Percentiles rank a stretch among this genome's conserved stretches.
Conservation (phyloP, 768 basidiomycete genomes). For the Scleroderma bovista region DNA sequence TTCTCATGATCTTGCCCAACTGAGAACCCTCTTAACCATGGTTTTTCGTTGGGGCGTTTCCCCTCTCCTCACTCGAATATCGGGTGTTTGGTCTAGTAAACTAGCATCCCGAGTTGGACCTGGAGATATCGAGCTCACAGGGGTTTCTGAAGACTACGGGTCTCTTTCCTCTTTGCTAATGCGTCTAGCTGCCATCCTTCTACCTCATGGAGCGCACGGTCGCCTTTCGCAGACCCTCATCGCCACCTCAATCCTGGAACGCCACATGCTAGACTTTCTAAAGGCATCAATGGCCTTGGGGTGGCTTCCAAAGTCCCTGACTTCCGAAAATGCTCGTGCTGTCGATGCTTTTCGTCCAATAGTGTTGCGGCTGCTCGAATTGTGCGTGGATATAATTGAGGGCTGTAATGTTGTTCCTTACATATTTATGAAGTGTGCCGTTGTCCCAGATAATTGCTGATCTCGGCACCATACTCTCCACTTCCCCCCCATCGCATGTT, state of each 20-base stretch:
- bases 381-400: conserved; percentile 42
- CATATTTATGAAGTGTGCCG: conserved; percentile 39
- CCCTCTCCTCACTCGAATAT: conserved; percentile 43
- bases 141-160: conserved; percentile 37
- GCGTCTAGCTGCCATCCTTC: conserved; percentile 44
- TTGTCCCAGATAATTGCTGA: conserved; percentile 62
- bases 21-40: conserved; percentile 63
- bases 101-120: conserved; percentile 15
- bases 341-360: conserved; percentile 45
- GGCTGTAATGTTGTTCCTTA: conserved; percentile 6
- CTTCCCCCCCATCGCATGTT: conserved; percentile 39
- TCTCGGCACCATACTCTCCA: conserved; percentile 55
- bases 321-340: conserved; percentile 33
- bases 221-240: conserved; percentile 54
- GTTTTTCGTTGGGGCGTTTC: conserved; percentile 69
- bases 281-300: conserved; percentile 58
- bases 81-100: conserved; percentile 34
- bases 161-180: conserved; percentile 38
- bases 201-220: conserved; percentile 47
- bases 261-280: conserved; percentile 55
- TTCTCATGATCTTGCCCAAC: conserved; percentile 55
- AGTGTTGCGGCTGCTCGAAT: conserved; percentile 51
- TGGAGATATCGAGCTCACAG: conserved; percentile 42
- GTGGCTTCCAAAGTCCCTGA: conserved; percentile 60
- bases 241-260: conserved; percentile 49